phyloP scores from a whole-genome alignment of 2,329 filamentous ascomycete species.

The Exophiala calicioides region DNA sequence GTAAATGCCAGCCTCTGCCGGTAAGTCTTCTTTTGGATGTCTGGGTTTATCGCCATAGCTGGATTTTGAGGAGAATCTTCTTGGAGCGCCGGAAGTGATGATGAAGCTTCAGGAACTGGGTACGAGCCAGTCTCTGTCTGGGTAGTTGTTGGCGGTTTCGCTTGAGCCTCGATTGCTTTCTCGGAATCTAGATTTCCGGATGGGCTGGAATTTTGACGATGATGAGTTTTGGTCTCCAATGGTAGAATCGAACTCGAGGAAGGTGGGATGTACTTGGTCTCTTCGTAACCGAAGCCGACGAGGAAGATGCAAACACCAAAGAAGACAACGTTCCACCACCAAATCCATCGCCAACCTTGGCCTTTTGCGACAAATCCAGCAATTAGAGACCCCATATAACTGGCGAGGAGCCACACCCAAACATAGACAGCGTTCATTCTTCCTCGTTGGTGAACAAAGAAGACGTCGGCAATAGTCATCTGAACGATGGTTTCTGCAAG shows the following conservation, averaged over 20 bases:
- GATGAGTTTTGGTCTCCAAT: constrained; percentile 7
- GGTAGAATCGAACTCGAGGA: background rate
- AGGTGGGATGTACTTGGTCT: constrained; percentile 37
- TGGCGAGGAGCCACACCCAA: constrained; percentile 44
- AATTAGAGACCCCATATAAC: constrained; percentile 33
- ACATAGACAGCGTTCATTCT: constrained; percentile 52
- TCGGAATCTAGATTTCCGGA: background rate
- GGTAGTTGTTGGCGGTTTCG: no score
- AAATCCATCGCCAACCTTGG: constrained; percentile 55
- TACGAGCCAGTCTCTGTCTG: no score
- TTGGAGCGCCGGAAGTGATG: background rate
- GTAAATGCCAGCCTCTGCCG: constrained; percentile 13
- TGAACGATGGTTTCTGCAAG: constrained; percentile 48
- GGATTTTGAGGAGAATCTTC: constrained; percentile 41
- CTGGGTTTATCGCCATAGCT: constrained; percentile 30
- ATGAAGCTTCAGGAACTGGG: no score
- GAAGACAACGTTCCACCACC: constrained; percentile 50
- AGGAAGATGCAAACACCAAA: constrained; percentile 41
- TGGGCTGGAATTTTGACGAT: background rate
- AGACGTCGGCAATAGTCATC: constrained; percentile 52
- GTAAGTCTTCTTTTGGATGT: constrained; percentile 10
- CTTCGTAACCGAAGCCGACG: constrained; percentile 50
- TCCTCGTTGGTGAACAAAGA: constrained; percentile 52
- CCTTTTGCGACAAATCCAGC: constrained; percentile 36
- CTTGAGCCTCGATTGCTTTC: background rate